Base-by-base conservation (phyloP, 2,329 filamentous ascomycete species). In the Pseudogymnoascus sp. region DNA sequence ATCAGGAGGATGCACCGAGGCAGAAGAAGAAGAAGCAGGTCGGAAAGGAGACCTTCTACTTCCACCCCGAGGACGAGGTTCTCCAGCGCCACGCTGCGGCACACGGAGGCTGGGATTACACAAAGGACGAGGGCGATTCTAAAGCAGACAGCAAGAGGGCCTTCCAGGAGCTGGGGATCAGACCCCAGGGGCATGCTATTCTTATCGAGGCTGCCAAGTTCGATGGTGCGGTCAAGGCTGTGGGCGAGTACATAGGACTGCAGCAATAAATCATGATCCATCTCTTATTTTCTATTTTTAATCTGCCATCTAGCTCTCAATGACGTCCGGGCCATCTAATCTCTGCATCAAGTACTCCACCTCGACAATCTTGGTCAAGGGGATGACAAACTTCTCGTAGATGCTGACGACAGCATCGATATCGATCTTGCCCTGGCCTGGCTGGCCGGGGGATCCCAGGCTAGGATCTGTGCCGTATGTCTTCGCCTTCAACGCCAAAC, bases 281-380 rank as follows among this genome's bases (percentile, higher is more conserved):
- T 65, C 30, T 41, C 59, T 59, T 28, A 54, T 20, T 22, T 35
- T 60, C 38, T 62, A 61, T 62, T 18, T 30, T 61, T n/a, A 39
- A 30, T 18, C 25, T 59, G 22, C 22, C 22, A 37, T 58, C 35
- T 61, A 61, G 57, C n/a, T 41, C 36, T 59, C 57, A 38, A 37
- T 59, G 11, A 28, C 36, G 7, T 39, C 35, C n/a, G 41, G 3
- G 37, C 70, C 65, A 71, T 85, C 84, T 60, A 99, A 78, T 65
- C 94, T 84, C 75, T 97, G 91, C 90, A 99, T 96, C 68, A 99
- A 79, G 74, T 99, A 99, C 69, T 99, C 94, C 8, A 99, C 92
- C 79, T 99, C 94, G 39, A 99, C 93, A 65, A 92, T 88, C 75
- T 99, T 99, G n/a, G 94, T 99, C 73, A 97, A 76, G 0, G 94